These are phyloP conservation scores for Chlorophyllum brunneum DNA, from an alignment of 768 basidiomycete genomes.

Conservation along the genomic window DNA sequence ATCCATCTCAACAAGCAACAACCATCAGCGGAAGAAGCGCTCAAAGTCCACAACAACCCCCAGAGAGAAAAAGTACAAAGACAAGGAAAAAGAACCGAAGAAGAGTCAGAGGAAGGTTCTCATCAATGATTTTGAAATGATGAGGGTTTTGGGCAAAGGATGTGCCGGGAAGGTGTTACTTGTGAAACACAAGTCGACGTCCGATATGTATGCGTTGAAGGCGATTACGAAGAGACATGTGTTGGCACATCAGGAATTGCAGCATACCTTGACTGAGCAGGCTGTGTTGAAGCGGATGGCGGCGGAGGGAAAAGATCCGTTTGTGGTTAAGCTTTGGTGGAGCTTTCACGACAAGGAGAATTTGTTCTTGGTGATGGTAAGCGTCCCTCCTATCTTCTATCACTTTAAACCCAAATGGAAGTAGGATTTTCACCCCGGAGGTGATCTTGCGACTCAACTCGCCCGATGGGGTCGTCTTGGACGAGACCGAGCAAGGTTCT, in stretches of 20 bases:
- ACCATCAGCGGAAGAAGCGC: slow-evolving; percentile 22
- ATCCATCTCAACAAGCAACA: slow-evolving; percentile 51
- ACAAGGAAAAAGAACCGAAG: slow-evolving; percentile 36
- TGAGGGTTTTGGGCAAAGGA: slow-evolving; percentile 94
- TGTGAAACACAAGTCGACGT: slow-evolving; percentile 72
- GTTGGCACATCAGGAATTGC: slow-evolving; percentile 91
- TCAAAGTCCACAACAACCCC: slow-evolving; percentile 24
- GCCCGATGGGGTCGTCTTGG: slow-evolving; percentile 94
- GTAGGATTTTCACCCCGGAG: slow-evolving; percentile 92
- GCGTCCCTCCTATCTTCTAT: slow-evolving; percentile 19
- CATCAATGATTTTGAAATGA: slow-evolving; percentile 95
- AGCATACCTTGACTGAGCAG: slow-evolving; percentile 96
- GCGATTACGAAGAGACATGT: slow-evolving; percentile 98
- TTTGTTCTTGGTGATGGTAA: slow-evolving; percentile 91
- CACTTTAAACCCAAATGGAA: not conserved
- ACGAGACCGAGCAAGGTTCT: slow-evolving; percentile 92
- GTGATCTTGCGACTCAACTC: slow-evolving; percentile 96
- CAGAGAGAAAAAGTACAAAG: slow-evolving; percentile 22
- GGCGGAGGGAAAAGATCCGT: slow-evolving; percentile 83
- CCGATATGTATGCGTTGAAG: slow-evolving; percentile 87
- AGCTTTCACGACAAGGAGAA: slow-evolving; percentile 98
- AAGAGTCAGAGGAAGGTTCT: slow-evolving; percentile 71
- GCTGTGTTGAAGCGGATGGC: slow-evolving; percentile 94
- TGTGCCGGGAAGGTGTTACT: slow-evolving; percentile 96
- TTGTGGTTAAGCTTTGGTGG: slow-evolving; percentile 95